A percentile compares a stretch with the other conserved stretches of the same genome.
Conservation (phyloP, 1,139 yeast genomes). For the Suhomyces yuchorum region DNA sequence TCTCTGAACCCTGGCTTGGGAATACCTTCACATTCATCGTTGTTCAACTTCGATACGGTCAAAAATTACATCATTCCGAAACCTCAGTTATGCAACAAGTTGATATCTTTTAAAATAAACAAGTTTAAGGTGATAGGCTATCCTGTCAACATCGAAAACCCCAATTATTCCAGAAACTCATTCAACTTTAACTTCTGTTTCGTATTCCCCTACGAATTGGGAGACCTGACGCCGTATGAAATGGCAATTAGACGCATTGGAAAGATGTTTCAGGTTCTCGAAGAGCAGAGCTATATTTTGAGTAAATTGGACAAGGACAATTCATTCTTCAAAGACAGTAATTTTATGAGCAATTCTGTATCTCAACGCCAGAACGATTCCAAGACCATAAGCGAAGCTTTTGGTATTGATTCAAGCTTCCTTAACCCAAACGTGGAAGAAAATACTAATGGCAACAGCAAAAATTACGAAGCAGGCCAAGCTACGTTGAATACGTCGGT, state of each 20-base stretch:
- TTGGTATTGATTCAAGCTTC: constrained; percentile 14
- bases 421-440: constrained; percentile 5
- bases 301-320: constrained; percentile 52
- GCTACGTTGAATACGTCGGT: constrained; percentile 4
- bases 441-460: not conserved
- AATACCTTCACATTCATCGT: constrained; percentile 25
- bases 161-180: constrained; percentile 82
- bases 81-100: constrained; percentile 81
- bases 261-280: constrained; percentile 84
- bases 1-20: not conserved
- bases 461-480: constrained; percentile 6
- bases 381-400: constrained; percentile 6
- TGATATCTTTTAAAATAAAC: constrained; percentile 72
- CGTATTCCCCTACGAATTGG: constrained; percentile 74
- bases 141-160: constrained; percentile 79
- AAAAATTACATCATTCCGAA: constrained; percentile 93
- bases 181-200: constrained; percentile 92
- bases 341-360: constrained; percentile 1
- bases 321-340: constrained; percentile 36
- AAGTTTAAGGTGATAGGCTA: constrained; percentile 80
- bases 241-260: constrained; percentile 83
- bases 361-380: not conserved
- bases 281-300: constrained; percentile 80
- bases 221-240: constrained; percentile 84
- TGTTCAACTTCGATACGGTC: constrained; percentile 81